Percentiles rank a stretch among this genome's conserved stretches.
Conservation (phyloP, 2,329 filamentous ascomycete genomes). For the Diaporthe vexans region DNA sequence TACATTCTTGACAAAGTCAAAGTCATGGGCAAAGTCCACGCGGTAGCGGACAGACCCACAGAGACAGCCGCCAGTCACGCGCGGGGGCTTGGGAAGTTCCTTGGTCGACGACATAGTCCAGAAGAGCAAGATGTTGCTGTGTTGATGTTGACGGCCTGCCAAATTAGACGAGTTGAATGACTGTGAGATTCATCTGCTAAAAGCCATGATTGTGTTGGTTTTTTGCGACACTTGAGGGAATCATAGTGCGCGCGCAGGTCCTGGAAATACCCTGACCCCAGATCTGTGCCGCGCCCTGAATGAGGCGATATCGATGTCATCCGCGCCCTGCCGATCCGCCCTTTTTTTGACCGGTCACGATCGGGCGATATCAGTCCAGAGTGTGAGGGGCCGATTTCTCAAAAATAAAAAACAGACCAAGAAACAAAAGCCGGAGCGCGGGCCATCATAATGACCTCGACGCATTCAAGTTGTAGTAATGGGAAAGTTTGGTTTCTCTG, state of each 20-base stretch:
- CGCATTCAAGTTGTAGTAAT: background rate
- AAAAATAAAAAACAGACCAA: no score
- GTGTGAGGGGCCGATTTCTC: background rate
- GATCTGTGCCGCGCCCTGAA: slow-evolving; percentile 6
- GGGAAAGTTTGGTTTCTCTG: no score
- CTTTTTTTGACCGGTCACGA: background rate
- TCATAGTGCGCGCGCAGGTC: background rate
- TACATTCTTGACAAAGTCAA: slow-evolving; percentile 44
- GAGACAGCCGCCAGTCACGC: slow-evolving; percentile 51
- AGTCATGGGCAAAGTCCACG: slow-evolving; percentile 47
- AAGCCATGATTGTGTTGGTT: background rate
- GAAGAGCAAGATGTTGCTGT: no score
- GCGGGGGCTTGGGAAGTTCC: slow-evolving; percentile 31
- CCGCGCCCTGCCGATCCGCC: slow-evolving; percentile 4
- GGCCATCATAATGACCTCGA: background rate
- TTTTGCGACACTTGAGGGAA: background rate
- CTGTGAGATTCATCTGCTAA: background rate
- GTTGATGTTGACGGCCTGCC: no score
- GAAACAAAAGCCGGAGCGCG: no score
- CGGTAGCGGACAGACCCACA: slow-evolving; percentile 51
- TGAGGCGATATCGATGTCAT: slow-evolving; percentile 12
- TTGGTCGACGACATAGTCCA: slow-evolving; percentile 10
- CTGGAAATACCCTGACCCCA: background rate
- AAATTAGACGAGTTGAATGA: background rate
- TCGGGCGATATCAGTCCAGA: background rate